Percentiles rank a stretch among this genome's conserved stretches.
Evolutionary conservation across 805 yeast species (phyloP).

Genomic region (Saturnispora kantuleensis): DNA sequence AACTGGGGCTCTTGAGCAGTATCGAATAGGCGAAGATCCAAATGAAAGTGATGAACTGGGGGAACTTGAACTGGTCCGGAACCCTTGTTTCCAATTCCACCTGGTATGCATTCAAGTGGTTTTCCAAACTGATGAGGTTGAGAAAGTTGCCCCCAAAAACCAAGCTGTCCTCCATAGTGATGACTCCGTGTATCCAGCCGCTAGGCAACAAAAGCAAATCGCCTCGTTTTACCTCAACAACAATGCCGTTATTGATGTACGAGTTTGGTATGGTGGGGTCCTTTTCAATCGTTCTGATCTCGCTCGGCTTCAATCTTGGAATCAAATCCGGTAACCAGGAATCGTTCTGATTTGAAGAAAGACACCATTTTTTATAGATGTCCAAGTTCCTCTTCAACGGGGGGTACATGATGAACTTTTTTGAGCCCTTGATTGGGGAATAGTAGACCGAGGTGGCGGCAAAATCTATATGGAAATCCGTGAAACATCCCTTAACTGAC

Average conservation of each 20-base stretch:
- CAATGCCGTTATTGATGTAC: slow-evolving; percentile 28
- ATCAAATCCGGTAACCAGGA: slow-evolving; percentile 54
- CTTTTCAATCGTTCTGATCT: slow-evolving; percentile 3
- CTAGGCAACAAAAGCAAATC: slow-evolving; percentile 79
- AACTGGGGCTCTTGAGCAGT: not conserved
- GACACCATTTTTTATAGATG: slow-evolving; percentile 65
- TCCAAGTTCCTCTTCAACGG: slow-evolving; percentile 57
- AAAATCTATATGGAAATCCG: slow-evolving; percentile 88
- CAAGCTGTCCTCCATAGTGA: slow-evolving; percentile 69
- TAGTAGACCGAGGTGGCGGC: slow-evolving; percentile 91
- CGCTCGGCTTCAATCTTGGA: slow-evolving; percentile 14
- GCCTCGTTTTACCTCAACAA: slow-evolving; percentile 36
- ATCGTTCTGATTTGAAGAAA: slow-evolving; percentile 48
- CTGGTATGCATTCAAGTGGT: slow-evolving; percentile 50
- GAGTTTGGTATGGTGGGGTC: slow-evolving; percentile 14
- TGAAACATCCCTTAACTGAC: slow-evolving; percentile 73
- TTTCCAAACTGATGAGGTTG: slow-evolving; percentile 51
- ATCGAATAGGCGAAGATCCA: slow-evolving; percentile 51
- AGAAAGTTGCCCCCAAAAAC: slow-evolving; percentile 86
- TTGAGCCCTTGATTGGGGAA: slow-evolving; percentile 66
- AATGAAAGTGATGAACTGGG: slow-evolving; percentile 59
- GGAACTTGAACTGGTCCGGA: slow-evolving; percentile 68
- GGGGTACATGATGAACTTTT: slow-evolving; percentile 68
- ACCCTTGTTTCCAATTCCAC: slow-evolving; percentile 65
- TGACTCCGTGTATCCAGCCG: slow-evolving; percentile 90